Percentiles rank a stretch among this genome's conserved stretches.
phyloP scores from a whole-genome alignment of 2,329 filamentous ascomycete species.

The Diaporthe helianthi region DNA sequence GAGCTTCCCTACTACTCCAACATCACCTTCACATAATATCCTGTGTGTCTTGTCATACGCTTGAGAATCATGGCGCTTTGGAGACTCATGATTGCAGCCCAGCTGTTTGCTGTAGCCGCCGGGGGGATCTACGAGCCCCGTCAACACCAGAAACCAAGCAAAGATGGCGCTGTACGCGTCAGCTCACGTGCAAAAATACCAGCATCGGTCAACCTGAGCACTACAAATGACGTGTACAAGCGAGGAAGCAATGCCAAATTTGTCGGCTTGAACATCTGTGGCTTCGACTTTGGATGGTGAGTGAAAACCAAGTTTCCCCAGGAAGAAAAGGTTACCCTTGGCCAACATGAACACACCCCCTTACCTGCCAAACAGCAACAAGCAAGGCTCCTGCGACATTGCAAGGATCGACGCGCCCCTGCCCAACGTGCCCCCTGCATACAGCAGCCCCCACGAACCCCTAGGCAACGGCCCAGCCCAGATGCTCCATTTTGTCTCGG shows the following conservation, averaged over 20 bases:
- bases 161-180: not conserved
- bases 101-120: not conserved
- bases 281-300: conserved; percentile 55
- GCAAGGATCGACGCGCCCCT: conserved; percentile 1
- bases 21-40: not conserved
- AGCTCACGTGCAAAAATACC: not conserved
- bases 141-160: not conserved
- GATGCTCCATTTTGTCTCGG: conserved; percentile 62
- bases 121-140: not conserved
- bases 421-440: not conserved
- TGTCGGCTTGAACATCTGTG: conserved; percentile 51
- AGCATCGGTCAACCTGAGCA: no score
- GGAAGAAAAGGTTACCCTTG: no score
- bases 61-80: not conserved
- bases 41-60: not conserved
- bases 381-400: conserved; percentile 4
- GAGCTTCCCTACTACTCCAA: no score
- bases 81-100: not conserved
- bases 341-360: not conserved
- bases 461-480: conserved; percentile 46
- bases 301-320: not conserved
- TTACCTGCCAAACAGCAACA: not conserved
- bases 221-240: no score
- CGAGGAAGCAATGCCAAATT: not conserved
- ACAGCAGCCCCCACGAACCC: conserved; percentile 28